Evolutionary conservation across 2,329 filamentous ascomycete genomes (phyloP).

Genomic region (Sphaerulina vaccinii): DNA sequence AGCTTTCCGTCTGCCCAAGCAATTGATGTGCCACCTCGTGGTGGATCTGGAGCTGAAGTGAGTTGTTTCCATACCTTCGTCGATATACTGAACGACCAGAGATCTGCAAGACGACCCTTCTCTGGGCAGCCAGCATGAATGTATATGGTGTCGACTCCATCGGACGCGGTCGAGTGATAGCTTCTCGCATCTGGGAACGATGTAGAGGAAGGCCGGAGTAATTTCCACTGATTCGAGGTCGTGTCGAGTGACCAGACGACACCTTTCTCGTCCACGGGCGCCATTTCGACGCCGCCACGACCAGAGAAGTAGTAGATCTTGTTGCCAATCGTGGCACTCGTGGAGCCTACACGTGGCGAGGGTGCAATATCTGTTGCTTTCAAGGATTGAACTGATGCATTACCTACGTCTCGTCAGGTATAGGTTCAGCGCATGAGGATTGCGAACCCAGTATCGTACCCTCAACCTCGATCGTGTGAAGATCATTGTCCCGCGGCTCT

Average conservation of each 20-base stretch:
- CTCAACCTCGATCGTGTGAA: conserved; percentile 57
- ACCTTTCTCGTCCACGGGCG: conserved; percentile 70
- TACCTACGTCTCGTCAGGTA: conserved; percentile 21
- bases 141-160: conserved; percentile 68
- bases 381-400: conserved; percentile 26
- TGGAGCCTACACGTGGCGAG: conserved; percentile 68
- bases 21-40: conserved; percentile 67
- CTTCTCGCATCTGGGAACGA: conserved; percentile 64
- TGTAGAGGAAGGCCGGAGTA: conserved; percentile 55
- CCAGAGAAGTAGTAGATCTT: conserved; percentile 82
- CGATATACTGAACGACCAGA: conserved; percentile 75
- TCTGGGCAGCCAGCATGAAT: conserved; percentile 74
- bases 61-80: conserved; percentile 66
- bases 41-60: conserved; percentile 64
- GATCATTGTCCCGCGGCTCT: conserved; percentile 68
- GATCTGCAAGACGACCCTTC: conserved; percentile 62
- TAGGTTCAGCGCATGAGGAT: background rate
- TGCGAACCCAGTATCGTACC: background rate
- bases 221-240: conserved; percentile 61
- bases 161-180: conserved; percentile 66
- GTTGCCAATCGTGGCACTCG: conserved; percentile 64
- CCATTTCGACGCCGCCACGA: conserved; percentile 66
- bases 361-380: conserved; percentile 48
- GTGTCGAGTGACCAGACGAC: conserved; percentile 75
- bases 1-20: conserved; percentile 63